Base-by-base conservation (phyloP, 2,329 filamentous ascomycete genomes). In the Talaromyces marneffei region DNA sequence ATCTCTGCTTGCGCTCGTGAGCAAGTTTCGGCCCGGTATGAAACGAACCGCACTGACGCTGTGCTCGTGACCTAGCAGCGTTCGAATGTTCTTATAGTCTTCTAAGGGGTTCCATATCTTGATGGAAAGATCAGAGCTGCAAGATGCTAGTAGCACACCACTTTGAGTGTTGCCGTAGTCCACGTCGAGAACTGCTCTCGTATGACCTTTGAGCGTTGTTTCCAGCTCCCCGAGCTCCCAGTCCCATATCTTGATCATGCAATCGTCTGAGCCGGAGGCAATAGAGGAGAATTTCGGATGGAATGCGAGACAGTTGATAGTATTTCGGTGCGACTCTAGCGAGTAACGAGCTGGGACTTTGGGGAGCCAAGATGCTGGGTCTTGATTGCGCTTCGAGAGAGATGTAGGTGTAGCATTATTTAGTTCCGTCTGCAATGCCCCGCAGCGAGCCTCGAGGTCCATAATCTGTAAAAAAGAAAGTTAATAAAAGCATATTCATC, bases 221-320 rank as follows among this genome's bases (percentile, higher is more conserved):
- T 97, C 92, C 3, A 96, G 81, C 75, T 97, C 92, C 53, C 93
- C 93, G 25, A 95, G 78, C 70, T 97, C 92, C 89, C 92, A 97
- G 71, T 97, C 92, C 92, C 92, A 97, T 60, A 97, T 92, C 71
- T 97, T 97, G 74, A 97, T 96, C 7, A 90, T 96, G 59, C 86
- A 90, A 74, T 97, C 93, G 73, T 96, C 92, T 8, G 92, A 95
- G 16, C 90, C 92, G 0, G 91, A 94, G 9, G 92, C 93, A 23
- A 97, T 81, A 4, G 90, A 93, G 9, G 91, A 93, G 76, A 96
- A 97, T 33, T 94, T 83, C 0, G 92, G 92, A 72, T 97, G 92
- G 72, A 97, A 97, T 16, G 92, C 92, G 62, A 97, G 87, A 70
- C 91, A 92, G 61, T 88, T 96, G 62, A 97, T 87, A 14, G 90